Evolutionary conservation across 345 rosid species (phyloP).

Genomic region (Boechera divaricarpa): DNA sequence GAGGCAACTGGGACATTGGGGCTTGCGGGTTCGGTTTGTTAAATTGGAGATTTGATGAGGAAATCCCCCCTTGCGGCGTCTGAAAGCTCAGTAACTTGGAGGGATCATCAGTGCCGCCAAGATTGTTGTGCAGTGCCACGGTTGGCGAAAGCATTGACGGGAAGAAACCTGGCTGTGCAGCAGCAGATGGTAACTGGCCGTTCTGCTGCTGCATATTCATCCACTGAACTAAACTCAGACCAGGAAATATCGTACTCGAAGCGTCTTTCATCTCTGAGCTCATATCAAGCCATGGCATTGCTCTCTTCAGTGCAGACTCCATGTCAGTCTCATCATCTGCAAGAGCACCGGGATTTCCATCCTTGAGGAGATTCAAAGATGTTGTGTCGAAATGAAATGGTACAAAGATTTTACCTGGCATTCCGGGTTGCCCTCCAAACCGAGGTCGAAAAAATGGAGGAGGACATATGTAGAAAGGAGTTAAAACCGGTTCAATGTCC

Average conservation of each 20-base stretch:
- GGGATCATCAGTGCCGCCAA: conserved; percentile 43
- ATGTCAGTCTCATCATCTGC: conserved; percentile 85
- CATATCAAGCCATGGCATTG: conserved; percentile 93
- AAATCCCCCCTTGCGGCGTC: conserved; percentile 40
- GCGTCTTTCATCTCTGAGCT: conserved; percentile 73
- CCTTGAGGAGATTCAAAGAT: conserved; percentile 18
- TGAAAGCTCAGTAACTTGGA: conserved; percentile 51
- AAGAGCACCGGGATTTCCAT: not conserved
- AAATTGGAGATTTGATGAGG: conserved; percentile 47
- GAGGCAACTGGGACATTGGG: conserved; percentile 48
- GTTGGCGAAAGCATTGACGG: conserved; percentile 44
- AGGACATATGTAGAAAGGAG: conserved; percentile 93
- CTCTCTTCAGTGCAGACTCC: conserved; percentile 77
- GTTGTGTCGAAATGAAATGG: conserved; percentile 10
- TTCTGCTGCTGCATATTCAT: conserved; percentile 93
- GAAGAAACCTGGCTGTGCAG: conserved; percentile 49
- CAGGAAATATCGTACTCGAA: conserved; percentile 58
- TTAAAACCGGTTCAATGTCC: conserved; percentile 94
- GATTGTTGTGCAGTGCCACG: conserved; percentile 37
- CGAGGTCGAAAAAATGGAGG: conserved; percentile 91
- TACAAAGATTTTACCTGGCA: conserved; percentile 60
- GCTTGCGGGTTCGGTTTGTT: conserved; percentile 41
- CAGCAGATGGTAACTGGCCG: conserved; percentile 48
- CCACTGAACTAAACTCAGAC: conserved; percentile 88
- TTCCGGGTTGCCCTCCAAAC: conserved; percentile 80